Evolutionary conservation across 306 rosid species (phyloP).

Genomic region (Prunus mira): DNA sequence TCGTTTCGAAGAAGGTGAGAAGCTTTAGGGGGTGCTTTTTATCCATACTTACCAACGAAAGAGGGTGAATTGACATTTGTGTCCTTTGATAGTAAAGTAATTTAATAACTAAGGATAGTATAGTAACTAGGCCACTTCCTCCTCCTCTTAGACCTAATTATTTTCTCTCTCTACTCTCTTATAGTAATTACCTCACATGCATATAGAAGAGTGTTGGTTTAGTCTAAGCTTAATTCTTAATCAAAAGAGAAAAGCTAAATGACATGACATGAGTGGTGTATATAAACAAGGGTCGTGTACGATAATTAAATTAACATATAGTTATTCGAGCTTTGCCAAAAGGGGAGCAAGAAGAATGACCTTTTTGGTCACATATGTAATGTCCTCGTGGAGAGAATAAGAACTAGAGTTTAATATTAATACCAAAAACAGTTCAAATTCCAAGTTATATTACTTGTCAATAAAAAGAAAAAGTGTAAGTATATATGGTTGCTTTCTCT

Average conservation of each 20-base stretch:
- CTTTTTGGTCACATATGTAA: slow-evolving; percentile 35
- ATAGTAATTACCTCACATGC: too few species aligned
- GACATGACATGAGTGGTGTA: background rate
- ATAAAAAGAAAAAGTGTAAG: slow-evolving; percentile 27
- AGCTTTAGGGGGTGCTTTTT: too few species aligned
- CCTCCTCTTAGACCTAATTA: too few species aligned
- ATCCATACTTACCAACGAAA: too few species aligned
- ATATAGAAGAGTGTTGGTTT: background rate
- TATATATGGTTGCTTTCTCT: slow-evolving; percentile 29
- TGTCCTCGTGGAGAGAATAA: slow-evolving; percentile 31
- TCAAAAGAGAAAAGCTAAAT: background rate
- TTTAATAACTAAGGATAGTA: too few species aligned
- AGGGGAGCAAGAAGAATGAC: slow-evolving; percentile 20
- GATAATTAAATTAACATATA: background rate
- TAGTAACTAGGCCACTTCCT: too few species aligned
- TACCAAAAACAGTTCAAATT: background rate
- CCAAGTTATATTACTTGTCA: slow-evolving; percentile 6
- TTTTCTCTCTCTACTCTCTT: too few species aligned
- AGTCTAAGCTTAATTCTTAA: background rate
- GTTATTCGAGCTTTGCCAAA: slow-evolving; percentile 30
- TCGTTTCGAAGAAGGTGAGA: too few species aligned
- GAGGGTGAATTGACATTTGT: too few species aligned
- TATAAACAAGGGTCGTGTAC: background rate
- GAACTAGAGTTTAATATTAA: slow-evolving; percentile 13
- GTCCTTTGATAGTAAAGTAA: too few species aligned